Evolutionary conservation across 192 early-diverging fungal species (phyloP), one percentile per base, ranked within the genome.

Genomic region (Umbelopsis vinacea): DNA sequence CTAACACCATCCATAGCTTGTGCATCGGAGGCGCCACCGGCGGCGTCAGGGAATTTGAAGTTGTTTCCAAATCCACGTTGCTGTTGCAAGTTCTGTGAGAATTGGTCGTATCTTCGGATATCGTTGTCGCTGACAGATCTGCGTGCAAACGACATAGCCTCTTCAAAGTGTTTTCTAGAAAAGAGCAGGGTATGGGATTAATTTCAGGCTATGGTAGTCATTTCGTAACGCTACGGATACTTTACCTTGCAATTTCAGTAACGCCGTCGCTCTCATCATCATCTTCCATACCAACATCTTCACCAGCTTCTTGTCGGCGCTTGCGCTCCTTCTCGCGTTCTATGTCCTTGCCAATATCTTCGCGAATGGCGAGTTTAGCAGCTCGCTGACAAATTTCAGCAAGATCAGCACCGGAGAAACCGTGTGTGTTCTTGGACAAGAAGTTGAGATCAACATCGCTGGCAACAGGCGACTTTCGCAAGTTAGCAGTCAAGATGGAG

Each of bases 41-140:
- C 47, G 2, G 81, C 73, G 71, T 90, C 88, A 35, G 97, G 96
- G 92, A 99, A 99, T 89, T 97, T 97, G 88, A 99, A 99, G 22
- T 87, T 86, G 43, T 73, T 66, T 53, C 94, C 97, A 83, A 97
- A 93, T 46, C 97, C 97, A 46, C 94, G 92, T 40, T 92, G 86
- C 83, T 96, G 95, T 82, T 98, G 96, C 80, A 99, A 84, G 82
- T 96, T 99, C 78, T 96, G 96, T 19, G 97, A 92, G 91, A 99
- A 99, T 94, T 97, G 96, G 87, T 99, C 96, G 83, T 99, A 99
- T 84, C 92, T 95, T 79, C 96, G 96, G 72, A 98, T 96, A 74
- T 99, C 97, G 74, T 91, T 94, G 78, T 98, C 96, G 67, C 89
- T 92, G 10, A 99, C 97, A 14, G 93, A 95, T 69, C 97, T 92